Evolutionary conservation across 1,139 yeast species (phyloP), one percentile per base, ranked within the genome.

Genomic region (Keqinozyma sinolaborantium): DNA sequence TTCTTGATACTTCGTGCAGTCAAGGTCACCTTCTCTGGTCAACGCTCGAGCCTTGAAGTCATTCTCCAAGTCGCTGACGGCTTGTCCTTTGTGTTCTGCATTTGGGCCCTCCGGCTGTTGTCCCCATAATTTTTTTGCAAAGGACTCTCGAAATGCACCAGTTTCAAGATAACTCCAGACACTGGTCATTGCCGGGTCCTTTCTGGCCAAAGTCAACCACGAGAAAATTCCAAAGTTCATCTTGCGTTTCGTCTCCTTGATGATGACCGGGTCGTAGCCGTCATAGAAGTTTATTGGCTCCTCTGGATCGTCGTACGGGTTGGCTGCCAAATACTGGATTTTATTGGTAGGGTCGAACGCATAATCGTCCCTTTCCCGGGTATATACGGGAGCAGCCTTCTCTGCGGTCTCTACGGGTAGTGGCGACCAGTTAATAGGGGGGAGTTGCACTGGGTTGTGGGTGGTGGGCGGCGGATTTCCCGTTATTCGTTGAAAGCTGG

Each of bases 141-240:
- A n/a, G 10, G 21, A 18, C 21, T 7, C 7, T 7, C 9, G 21
- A 7, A 18, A 7, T 7, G 7, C 10, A 18, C 21, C 21, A 18
- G 7, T 18, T 7, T 18, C 10, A 10, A 31, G 8, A 30, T 33
- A 42, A 13, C 30, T 25, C 51, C 50, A 51, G 3, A 45, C 32
- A 33, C 40, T 41, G 27, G 33, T 39, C 36, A 63, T 43, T 5
- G 54, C 60, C 3, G 45, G 41, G 38, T 70, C 76, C 31, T 56
- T 55, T 34, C 53, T 49, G 42, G 65, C 44, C 10, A 70, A 40
- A 0, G 73, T 52, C 4, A 66, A 41, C 63, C 73, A 63, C 0
- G 74, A 50, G 31, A 66, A 58, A 0, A 71, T 60, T 1, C 71
- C 74, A 42, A 53, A 58, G 30, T 56, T 53, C 28, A 56, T 52